Evolutionary conservation across 176 grass and related monocot species (phyloP).

Genomic region (Puya raimondii): DNA sequence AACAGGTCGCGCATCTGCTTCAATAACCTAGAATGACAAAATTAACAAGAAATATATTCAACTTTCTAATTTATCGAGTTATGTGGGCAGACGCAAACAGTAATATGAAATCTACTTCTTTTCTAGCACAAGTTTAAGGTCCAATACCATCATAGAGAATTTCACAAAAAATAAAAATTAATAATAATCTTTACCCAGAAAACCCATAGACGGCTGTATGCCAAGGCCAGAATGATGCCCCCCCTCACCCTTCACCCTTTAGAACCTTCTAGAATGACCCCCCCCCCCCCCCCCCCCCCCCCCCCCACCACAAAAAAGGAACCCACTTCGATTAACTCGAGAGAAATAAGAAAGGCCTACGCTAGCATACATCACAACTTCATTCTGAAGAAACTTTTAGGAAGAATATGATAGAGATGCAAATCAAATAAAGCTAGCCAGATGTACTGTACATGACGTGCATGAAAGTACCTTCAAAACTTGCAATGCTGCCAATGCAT

Average conservation of each 20-base stretch:
- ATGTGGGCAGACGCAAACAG: neutral
- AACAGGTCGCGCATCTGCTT: slow-evolving; percentile 61
- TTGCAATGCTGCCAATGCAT: slow-evolving; percentile 62
- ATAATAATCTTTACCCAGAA: too few species aligned
- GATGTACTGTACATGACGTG: neutral
- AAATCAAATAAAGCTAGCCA: neutral
- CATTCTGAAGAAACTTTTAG: neutral
- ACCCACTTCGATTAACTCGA: too few species aligned
- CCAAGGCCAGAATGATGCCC: too few species aligned
- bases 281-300: too few species aligned
- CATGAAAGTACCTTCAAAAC: slow-evolving; percentile 65
- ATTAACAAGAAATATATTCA: slow-evolving; percentile 1
- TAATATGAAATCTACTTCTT: too few species aligned
- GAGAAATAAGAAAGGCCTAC: neutral
- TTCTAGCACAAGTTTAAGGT: too few species aligned
- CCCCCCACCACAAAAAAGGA: too few species aligned
- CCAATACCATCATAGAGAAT: too few species aligned
- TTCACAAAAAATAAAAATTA: too few species aligned
- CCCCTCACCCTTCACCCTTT: too few species aligned
- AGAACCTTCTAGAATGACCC: neutral
- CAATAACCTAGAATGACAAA: slow-evolving; percentile 66
- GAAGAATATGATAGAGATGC: neutral
- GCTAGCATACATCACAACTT: too few species aligned
- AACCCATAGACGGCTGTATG: too few species aligned
- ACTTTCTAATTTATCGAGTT: neutral